Percentiles rank a stretch among this genome's conserved stretches.
Conservation (phyloP, 1,284 basidiomycete genomes). For the Mycosarcoma maydis region DNA sequence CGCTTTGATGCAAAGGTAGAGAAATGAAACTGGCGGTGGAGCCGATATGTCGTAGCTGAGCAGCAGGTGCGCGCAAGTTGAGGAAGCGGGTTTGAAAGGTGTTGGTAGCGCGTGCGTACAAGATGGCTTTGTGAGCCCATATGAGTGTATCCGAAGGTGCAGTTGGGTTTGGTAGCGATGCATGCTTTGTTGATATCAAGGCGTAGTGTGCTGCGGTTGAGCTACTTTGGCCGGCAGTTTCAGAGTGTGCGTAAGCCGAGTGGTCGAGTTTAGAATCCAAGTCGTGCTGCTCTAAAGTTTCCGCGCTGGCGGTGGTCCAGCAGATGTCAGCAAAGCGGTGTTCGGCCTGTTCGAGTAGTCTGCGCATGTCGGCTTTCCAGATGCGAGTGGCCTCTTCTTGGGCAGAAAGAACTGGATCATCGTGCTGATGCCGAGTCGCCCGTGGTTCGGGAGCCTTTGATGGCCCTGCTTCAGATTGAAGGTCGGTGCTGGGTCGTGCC, state of each 20-base stretch:
- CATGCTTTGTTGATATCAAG: slow-evolving; percentile 5
- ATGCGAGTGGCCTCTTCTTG: slow-evolving; percentile 44
- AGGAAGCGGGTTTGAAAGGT: slow-evolving; percentile 68
- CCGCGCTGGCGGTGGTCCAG: slow-evolving; percentile 39
- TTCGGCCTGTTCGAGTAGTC: slow-evolving; percentile 42
- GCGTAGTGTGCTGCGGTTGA: slow-evolving; percentile 1
- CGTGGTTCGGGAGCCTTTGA: slow-evolving; percentile 1
- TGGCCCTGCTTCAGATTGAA: slow-evolving; percentile 6
- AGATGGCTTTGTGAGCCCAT: slow-evolving; percentile 93
- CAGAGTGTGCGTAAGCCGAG: background rate
- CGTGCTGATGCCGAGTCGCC: slow-evolving; percentile 1
- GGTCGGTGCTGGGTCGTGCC: background rate
- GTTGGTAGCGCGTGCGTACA: slow-evolving; percentile 82
- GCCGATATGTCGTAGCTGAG: slow-evolving; percentile 49
- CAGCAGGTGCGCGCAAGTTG: slow-evolving; percentile 74
- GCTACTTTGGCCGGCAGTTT: background rate
- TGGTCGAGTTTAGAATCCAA: slow-evolving; percentile 18
- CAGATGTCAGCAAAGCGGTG: slow-evolving; percentile 58
- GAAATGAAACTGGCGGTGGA: slow-evolving; percentile 49
- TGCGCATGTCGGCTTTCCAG: slow-evolving; percentile 52
- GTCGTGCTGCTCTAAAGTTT: slow-evolving; percentile 10
- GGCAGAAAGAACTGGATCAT: slow-evolving; percentile 31
- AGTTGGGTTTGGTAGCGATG: slow-evolving; percentile 13
- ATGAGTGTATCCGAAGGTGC: slow-evolving; percentile 63
- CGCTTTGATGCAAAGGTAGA: slow-evolving; percentile 35